Percentiles rank a stretch among this genome's conserved stretches.
Conservation (phyloP, 306 rosid genomes). For the Mimosa bimucronata region DNA sequence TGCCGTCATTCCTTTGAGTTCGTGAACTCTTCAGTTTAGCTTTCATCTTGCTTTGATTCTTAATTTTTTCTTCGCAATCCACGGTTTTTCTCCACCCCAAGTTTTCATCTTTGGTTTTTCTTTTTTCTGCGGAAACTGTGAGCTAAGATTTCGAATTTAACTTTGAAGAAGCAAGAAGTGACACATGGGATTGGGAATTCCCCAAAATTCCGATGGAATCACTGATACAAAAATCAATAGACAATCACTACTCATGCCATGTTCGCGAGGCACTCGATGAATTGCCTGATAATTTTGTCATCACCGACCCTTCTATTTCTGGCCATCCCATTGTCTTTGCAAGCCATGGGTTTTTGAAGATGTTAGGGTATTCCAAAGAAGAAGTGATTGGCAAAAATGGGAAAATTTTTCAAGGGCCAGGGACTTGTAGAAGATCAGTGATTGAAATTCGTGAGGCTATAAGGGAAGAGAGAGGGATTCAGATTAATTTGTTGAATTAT, state of each 20-base stretch:
- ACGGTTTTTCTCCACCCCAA: slow-evolving; percentile 1
- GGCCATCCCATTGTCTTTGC: slow-evolving; percentile 94
- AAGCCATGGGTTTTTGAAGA: slow-evolving; percentile 75
- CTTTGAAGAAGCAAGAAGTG: slow-evolving; percentile 35
- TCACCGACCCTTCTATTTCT: slow-evolving; percentile 78
- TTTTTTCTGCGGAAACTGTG: background rate
- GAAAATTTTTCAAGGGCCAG: slow-evolving; percentile 75
- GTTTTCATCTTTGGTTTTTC: slow-evolving; percentile 1
- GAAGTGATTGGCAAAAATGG: slow-evolving; percentile 80
- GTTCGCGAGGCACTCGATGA: slow-evolving; percentile 69
- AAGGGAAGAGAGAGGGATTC: slow-evolving; percentile 58
- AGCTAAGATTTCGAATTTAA: background rate
- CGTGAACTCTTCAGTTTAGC: too few species aligned
- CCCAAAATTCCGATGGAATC: slow-evolving; percentile 59
- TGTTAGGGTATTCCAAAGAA: slow-evolving; percentile 63
- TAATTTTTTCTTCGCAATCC: background rate
- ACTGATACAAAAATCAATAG: slow-evolving; percentile 57
- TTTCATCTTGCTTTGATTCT: background rate
- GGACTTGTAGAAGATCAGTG: slow-evolving; percentile 67
- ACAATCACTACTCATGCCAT: slow-evolving; percentile 52
- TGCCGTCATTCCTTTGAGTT: background rate
- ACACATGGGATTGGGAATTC: slow-evolving; percentile 73
- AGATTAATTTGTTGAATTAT: slow-evolving; percentile 71
- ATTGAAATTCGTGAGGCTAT: slow-evolving; percentile 85
- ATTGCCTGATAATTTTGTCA: slow-evolving; percentile 65